Conservation (phyloP, 2,329 filamentous ascomycete genomes). For the Chaetomium sp. region DNA sequence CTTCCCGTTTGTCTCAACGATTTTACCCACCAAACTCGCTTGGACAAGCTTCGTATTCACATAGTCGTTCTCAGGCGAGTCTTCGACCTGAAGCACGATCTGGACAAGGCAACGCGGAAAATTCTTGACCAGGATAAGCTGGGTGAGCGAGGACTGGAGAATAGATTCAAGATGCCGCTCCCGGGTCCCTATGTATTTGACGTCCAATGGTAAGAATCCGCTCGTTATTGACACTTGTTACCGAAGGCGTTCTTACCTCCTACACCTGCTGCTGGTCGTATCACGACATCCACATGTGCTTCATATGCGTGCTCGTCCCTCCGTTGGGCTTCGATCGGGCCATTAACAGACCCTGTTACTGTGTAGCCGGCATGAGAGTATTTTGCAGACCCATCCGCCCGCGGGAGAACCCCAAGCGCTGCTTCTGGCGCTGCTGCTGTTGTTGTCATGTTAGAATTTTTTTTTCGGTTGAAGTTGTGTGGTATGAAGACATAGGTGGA, state of each 20-base stretch:
- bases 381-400: conserved; percentile 72
- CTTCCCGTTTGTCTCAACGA: background rate
- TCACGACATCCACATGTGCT: conserved; percentile 80
- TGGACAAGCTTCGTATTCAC: conserved; percentile 54
- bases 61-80: conserved; percentile 61
- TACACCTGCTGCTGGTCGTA: conserved; percentile 78
- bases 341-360: conserved; percentile 81
- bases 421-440: conserved; percentile 42
- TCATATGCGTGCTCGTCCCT: conserved; percentile 90
- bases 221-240: conserved; percentile 4
- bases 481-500: background rate
- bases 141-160: conserved; percentile 63
- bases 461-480: background rate
- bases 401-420: conserved; percentile 54
- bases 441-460: conserved; percentile 35
- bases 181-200: conserved; percentile 49
- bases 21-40: conserved; percentile 49
- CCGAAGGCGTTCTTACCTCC: conserved; percentile 52
- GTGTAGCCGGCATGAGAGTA: conserved; percentile 72
- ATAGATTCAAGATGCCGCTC: conserved; percentile 78
- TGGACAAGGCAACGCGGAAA: conserved; percentile 75
- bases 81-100: conserved; percentile 70
- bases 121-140: conserved; percentile 66
- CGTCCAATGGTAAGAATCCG: conserved; percentile 18
- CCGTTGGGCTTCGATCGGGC: conserved; percentile 81